Evolutionary conservation across 1,139 yeast species (phyloP), one percentile per base, ranked within the genome.

Genomic region (Lodderomyces parapsilosis): DNA sequence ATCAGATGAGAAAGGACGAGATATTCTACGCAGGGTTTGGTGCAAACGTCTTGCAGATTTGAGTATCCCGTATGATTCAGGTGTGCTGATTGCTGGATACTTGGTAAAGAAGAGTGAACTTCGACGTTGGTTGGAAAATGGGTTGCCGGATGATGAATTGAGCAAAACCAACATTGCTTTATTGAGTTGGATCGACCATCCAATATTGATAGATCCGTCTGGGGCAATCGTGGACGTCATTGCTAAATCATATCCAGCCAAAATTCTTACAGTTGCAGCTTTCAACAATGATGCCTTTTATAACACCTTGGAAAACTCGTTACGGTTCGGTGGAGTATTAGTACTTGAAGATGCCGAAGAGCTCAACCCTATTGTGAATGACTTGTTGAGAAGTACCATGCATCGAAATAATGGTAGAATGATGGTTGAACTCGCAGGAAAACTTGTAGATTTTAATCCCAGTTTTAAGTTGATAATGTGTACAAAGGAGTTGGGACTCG

Each of bases 261-360:
- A 68, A 32, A 74, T 72, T 40, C 58, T 84, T 1, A 66, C 74
- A 0, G 58, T 80, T 0, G 78, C 96, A 0, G 86, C 94, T 51
- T 91, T 90, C 56, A 60, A 85, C 42, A 88, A 86, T 53, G 78
- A 76, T n/a, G 78, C 84, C 0, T 86, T 84, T 58, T 59, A 77
- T 4, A 84, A 80, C 53, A 86, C 81, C 42, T 61, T 91, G 20
- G 96, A 89, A 57, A 86, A 89, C 56, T 83, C 96, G 0, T 60
- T 91, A 22, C 69, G 94, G 48, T 91, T 91, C 68, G 98, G 99
- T 7, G 90, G 89, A 4, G 57, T 77, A 0, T 66, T 91, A 8
- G 58, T 91, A 10, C 74, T 91, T 24, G 81, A 80, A 52, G 94
- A 91, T 61, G 89, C 91, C 2, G 97, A 91, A 56, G 68, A 75